Conservation (phyloP, 805 yeast genomes). For the Komagataella populi region DNA sequence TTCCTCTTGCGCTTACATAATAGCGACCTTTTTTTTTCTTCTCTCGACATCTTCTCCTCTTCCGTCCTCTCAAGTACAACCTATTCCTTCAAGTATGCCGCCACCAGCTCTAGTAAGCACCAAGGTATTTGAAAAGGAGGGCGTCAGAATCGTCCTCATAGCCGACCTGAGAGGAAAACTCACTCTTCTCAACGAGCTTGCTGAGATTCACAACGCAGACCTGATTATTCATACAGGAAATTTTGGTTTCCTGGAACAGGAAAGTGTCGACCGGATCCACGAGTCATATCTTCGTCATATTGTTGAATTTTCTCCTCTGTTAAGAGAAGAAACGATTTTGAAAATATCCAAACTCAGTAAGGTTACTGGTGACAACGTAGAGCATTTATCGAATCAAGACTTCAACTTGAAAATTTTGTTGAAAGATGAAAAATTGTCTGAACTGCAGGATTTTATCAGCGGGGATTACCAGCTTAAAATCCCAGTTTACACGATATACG, state of each 20-base stretch:
- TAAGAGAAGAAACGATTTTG: conserved; percentile 33
- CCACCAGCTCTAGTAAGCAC: conserved; percentile 1
- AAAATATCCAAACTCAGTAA: conserved; percentile 39
- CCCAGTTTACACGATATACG: conserved; percentile 71
- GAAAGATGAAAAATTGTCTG: conserved; percentile 29
- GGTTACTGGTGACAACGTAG: conserved; percentile 26
- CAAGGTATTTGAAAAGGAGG: conserved; percentile 12
- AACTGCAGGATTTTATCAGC: conserved; percentile 31
- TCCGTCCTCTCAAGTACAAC: background rate
- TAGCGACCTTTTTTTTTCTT: background rate
- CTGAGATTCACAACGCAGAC: conserved; percentile 29
- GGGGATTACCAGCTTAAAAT: conserved; percentile 28
- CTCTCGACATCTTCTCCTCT: background rate
- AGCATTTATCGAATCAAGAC: conserved; percentile 22
- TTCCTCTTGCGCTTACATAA: background rate
- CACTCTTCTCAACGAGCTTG: conserved; percentile 34
- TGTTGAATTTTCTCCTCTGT: conserved; percentile 50
- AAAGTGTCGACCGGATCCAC: conserved; percentile 37
- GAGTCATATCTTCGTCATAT: conserved; percentile 50
- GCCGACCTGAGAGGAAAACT: conserved; percentile 48
- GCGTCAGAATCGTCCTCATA: conserved; percentile 28
- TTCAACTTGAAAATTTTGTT: conserved; percentile 21
- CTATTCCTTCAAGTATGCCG: background rate
- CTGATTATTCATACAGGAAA: conserved; percentile 61
- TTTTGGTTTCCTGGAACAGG: conserved; percentile 61